Base-by-base conservation (phyloP, 1,139 yeast species). In the Lodderomyces jiufengensis region DNA sequence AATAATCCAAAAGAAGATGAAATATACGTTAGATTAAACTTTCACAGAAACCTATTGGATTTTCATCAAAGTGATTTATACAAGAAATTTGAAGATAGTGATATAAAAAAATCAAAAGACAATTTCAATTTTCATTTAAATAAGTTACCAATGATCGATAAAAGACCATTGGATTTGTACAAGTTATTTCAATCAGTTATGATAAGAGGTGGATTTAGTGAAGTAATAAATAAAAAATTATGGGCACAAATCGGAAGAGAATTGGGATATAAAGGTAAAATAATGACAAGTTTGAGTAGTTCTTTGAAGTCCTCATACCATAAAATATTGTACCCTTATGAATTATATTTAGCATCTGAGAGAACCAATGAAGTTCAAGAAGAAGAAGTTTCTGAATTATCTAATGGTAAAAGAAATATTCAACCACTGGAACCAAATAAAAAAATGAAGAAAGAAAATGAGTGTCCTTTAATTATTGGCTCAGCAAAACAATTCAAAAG, bases 181-280 rank as follows among this genome's bases (percentile, higher is more conserved):
- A 63, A 72, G 34, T 56, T 80, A 24, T 66, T 73, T 43, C 58
- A 67, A 26, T 66, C 74, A 10, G 85, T 80, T 2, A 54, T 64
- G 12, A 49, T 70, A n/a, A 59, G 78, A 46, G 85, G 85, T 14
- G 85, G 85, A 0, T 78, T 66, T 52, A 61, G 66, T 15, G 62
- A 59, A 20, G 84, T 80, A n/a, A 70, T 78, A 33, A 57, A 64
- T 34, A 70, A 68, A 39, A 76, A 77, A 43, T 54, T 73, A 28
- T 80, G 86, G 84, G 79, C 80, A 0, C 78, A 73, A 49, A 70
- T 80, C 14, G 92, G 92, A 10, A 65, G 88, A 36, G 95, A 84
- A 47, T 61, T 85, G 36, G 95, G 95, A 0, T 83, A 80, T 52
- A 72, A 77, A 24, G 87, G 48, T 5, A 43, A 45, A 25, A 45